phyloP scores from a whole-genome alignment of 208 protist genomes.

The Wallacemonas rigidus region DNA sequence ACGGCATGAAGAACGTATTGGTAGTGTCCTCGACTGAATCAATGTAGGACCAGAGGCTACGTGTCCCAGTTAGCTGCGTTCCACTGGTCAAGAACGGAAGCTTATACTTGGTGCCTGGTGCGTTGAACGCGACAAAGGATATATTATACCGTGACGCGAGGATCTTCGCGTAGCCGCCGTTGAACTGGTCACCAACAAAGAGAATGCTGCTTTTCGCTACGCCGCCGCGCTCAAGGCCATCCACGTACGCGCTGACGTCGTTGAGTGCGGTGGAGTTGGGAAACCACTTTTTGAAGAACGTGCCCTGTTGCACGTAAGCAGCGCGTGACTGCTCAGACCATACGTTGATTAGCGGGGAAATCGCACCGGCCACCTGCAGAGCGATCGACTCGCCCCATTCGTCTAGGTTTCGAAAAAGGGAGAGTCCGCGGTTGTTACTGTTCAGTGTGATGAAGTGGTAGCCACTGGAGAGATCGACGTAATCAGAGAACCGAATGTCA shows the following conservation, averaged over 20 bases:
- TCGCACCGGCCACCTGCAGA: slow-evolving; percentile 59
- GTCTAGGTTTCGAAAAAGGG: slow-evolving; percentile 77
- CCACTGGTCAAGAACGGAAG: slow-evolving; percentile 29
- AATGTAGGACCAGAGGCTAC: slow-evolving; percentile 76
- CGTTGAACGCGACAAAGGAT: slow-evolving; percentile 81
- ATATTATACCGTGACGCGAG: slow-evolving; percentile 51
- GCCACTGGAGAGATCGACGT: slow-evolving; percentile 62
- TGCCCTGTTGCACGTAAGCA: slow-evolving; percentile 51
- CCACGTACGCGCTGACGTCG: slow-evolving; percentile 52
- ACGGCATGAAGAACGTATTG: slow-evolving; percentile 60
- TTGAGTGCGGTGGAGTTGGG: slow-evolving; percentile 53
- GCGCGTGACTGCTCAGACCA: slow-evolving; percentile 67
- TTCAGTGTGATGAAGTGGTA: slow-evolving; percentile 89
- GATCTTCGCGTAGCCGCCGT: slow-evolving; percentile 87
- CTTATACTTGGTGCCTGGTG: slow-evolving; percentile 74
- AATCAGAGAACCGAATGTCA: slow-evolving; percentile 76
- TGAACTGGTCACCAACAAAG: slow-evolving; percentile 86
- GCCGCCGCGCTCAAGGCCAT: slow-evolving; percentile 36
- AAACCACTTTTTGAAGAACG: slow-evolving; percentile 77
- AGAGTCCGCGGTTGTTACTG: slow-evolving; percentile 71
- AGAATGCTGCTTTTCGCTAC: slow-evolving; percentile 46
- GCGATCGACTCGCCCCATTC: slow-evolving; percentile 82
- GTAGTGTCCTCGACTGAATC: slow-evolving; percentile 75
- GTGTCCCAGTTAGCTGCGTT: slow-evolving; percentile 53
- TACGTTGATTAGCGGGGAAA: slow-evolving; percentile 71